Conservation (phyloP, 2,329 filamentous ascomycete species). For the Chlorencoelia australis region DNA sequence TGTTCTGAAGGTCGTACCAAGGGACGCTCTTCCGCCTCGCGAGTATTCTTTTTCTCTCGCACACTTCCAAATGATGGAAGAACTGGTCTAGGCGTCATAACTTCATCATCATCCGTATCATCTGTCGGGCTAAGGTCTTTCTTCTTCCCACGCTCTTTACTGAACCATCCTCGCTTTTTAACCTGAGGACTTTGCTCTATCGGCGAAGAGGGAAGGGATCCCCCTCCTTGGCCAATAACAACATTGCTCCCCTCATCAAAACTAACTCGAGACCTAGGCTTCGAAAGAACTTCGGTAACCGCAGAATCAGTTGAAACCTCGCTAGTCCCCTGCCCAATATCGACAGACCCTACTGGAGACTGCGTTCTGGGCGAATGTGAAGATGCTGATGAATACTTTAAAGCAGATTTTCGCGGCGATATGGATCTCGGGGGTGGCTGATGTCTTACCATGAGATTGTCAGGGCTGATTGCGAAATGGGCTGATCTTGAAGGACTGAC, state of each 20-base stretch:
- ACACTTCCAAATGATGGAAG: conserved; percentile 69
- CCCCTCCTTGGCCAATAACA: conserved; percentile 40
- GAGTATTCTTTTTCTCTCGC: conserved; percentile 48
- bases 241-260: conserved; percentile 56
- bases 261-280: conserved; percentile 64
- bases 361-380: conserved; percentile 42
- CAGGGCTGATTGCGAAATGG: conserved; percentile 51
- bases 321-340: conserved; percentile 26
- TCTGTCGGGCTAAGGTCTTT: conserved; percentile 34
- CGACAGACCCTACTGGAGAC: conserved; percentile 38
- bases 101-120: conserved; percentile 57
- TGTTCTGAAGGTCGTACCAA: conserved; percentile 44
- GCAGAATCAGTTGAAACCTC: conserved; percentile 33
- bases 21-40: conserved; percentile 45
- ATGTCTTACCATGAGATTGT: conserved; percentile 50
- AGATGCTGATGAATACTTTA: conserved; percentile 45
- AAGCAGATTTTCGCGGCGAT: conserved; percentile 67
- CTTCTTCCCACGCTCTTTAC: conserved; percentile 39
- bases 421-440: conserved; percentile 60
- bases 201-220: conserved; percentile 32
- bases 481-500: conserved; percentile 57
- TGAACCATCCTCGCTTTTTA: conserved; percentile 42
- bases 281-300: conserved; percentile 32
- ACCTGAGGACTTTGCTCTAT: conserved; percentile 31
- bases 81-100: conserved; percentile 65